These are phyloP conservation scores for Knoxia roxburghii DNA, from an alignment of 257 asterid genomes.

Conservation along the genomic window DNA sequence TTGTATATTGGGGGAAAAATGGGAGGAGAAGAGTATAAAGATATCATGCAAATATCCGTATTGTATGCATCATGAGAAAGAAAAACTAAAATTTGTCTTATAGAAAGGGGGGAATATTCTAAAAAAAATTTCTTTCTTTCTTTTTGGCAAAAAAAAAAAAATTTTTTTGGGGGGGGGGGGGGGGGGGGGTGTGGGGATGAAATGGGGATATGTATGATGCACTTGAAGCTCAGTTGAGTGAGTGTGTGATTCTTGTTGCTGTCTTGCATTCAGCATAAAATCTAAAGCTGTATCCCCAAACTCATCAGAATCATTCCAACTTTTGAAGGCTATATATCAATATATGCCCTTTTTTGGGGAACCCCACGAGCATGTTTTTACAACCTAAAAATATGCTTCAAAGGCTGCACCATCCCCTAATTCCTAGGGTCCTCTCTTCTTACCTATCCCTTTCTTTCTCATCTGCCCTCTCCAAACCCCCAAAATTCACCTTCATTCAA, in stretches of 20 bases:
- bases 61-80: slow-evolving; percentile 6
- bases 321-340: slow-evolving; percentile 33
- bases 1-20: no score
- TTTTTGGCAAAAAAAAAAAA: slow-evolving; percentile 10
- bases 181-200: no score
- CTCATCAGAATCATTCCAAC: slow-evolving; percentile 40
- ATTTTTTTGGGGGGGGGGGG: no score
- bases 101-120: not conserved
- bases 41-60: not conserved
- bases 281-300: slow-evolving; percentile 27
- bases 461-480: no score
- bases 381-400: slow-evolving; percentile 19
- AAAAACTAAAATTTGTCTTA: slow-evolving; percentile 12
- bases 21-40: no score
- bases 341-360: slow-evolving; percentile 18
- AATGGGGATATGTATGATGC: no score
- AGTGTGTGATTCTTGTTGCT: slow-evolving; percentile 13
- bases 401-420: slow-evolving; percentile 42
- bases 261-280: slow-evolving; percentile 60
- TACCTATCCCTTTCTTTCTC: no score
- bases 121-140: no score
- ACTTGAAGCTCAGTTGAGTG: not conserved
- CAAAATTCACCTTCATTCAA: no score
- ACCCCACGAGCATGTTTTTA: slow-evolving; percentile 38
- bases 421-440: slow-evolving; percentile 30